Evolutionary conservation across 2,329 filamentous ascomycete genomes (phyloP).

Genomic region (Lanzia echinophila): DNA sequence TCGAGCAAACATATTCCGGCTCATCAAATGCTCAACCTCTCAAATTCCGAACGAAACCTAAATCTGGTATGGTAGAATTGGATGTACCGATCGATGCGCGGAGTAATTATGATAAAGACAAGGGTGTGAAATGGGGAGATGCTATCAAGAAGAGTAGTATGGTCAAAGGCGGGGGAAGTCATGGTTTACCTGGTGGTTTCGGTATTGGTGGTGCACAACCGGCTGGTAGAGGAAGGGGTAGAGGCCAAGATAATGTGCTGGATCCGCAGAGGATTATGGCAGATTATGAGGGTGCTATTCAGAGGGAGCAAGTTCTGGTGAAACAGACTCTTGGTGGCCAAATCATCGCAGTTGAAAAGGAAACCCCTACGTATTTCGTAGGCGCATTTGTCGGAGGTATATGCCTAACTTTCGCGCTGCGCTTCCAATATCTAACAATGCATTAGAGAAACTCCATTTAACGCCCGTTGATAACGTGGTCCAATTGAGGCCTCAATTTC

Average conservation of each 20-base stretch:
- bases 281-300: conserved; percentile 62
- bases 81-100: conserved; percentile 73
- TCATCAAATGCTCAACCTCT: conserved; percentile 50
- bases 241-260: conserved; percentile 31
- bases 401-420: conserved; percentile 27
- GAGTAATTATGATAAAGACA: conserved; percentile 72
- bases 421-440: conserved; percentile 3
- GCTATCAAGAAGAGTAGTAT: conserved; percentile 53
- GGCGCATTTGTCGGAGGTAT: conserved; percentile 80
- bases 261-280: conserved; percentile 31
- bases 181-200: conserved; percentile 68
- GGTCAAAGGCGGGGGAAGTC: conserved; percentile 53
- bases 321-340: conserved; percentile 84
- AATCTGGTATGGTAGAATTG: conserved; percentile 79
- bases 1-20: conserved; percentile 51
- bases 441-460: conserved; percentile 72
- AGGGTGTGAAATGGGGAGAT: conserved; percentile 77
- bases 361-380: conserved; percentile 65
- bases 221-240: conserved; percentile 31
- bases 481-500: conserved; percentile 84
- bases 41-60: conserved; percentile 74
- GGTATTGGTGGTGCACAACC: conserved; percentile 46
- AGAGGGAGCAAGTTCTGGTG: conserved; percentile 64
- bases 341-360: conserved; percentile 61
- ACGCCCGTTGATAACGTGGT: conserved; percentile 78